Evolutionary conservation across 2,329 filamentous ascomycete genomes (phyloP).

Genomic region (Neopestalotiopsis sp.): DNA sequence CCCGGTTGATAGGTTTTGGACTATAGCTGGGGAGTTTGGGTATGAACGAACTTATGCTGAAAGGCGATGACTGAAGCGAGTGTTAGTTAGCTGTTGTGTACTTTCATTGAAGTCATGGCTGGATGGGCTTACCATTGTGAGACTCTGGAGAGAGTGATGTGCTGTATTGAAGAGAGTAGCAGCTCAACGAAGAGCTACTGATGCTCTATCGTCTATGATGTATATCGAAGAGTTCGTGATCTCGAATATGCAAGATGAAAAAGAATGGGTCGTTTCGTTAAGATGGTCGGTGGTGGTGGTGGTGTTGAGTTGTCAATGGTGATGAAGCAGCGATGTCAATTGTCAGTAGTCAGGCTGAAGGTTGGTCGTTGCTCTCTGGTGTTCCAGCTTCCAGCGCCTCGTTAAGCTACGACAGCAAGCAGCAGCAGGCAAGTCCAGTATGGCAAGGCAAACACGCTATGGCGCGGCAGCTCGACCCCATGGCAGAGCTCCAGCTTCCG

Average conservation of each 20-base stretch:
- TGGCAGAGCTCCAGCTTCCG: neutral
- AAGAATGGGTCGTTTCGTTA: neutral
- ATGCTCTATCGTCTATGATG: neutral
- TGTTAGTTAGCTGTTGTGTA: conserved; percentile 37
- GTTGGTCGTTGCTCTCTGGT: conserved; percentile 27
- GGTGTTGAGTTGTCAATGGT: neutral
- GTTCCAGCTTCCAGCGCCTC: conserved; percentile 29
- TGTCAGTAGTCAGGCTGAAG: conserved; percentile 14
- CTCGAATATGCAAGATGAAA: neutral
- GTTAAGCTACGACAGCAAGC: conserved; percentile 16
- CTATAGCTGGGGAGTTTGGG: conserved; percentile 19
- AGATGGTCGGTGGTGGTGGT: neutral
- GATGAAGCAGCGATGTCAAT: conserved; percentile 12
- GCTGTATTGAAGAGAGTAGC: neutral
- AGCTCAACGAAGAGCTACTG: conserved; percentile 3
- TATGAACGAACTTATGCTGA: conserved; percentile 83
- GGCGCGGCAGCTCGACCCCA: conserved; percentile 36
- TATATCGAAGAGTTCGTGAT: neutral
- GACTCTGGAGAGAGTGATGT: neutral
- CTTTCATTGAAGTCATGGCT: conserved; percentile 16
- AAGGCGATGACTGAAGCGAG: conserved; percentile 75
- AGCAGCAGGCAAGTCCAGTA: conserved; percentile 14
- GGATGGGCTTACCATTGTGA: conserved; percentile 38
- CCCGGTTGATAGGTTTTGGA: neutral
- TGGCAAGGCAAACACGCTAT: conserved; percentile 48